Evolutionary conservation across 1,284 basidiomycete species (phyloP), one percentile per base, ranked within the genome.

Genomic region (Erythrobasidium hasegawianum): DNA sequence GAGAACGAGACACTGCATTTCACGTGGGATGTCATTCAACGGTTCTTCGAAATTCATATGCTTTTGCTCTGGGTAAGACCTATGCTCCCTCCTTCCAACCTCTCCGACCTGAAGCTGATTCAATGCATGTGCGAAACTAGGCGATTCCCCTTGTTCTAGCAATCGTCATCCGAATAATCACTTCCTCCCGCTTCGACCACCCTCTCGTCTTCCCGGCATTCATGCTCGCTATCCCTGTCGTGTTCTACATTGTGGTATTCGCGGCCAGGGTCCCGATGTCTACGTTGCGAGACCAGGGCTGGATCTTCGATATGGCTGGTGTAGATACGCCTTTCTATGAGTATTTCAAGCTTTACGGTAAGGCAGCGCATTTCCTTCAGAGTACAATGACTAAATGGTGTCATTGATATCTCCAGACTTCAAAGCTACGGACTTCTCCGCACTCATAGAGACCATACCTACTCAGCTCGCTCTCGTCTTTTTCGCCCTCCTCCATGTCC

Each of bases 401-500:
- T n/a, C n/a, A n/a, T n/a, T n/a, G n/a, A n/a, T n/a, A n/a, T n/a
- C n/a, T n/a, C n/a, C n/a, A 88, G 88, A 89, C 75, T 83, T 87
- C 69, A 73, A 76, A 3, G 79, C 83, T 20, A 84, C 88, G 18
- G 80, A 80, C 43, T 89, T 85, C 79, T 76, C 74, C 4, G 79
- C 78, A 0, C 61, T 80, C 0, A 69, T 77, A 68, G 75, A 75
- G 11, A 80, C 79, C 0, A 74, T 80, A 61, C 79, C 79, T 14
- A 79, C 78, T 1, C 79, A 80, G 69, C 70, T 80, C 18, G 79
- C 79, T 0, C 74, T 80, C 56, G 78, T 93, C 45, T 93, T 94
- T 76, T 94, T 95, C 78, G 92, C 96, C 70, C 86, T 97, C 59
- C 79, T 98, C 11, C 95, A 97, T 75, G 94, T 96, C 10, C 92